Conservation (phyloP, 129 eudicot species). For the Helichrysum umbraculigerum region DNA sequence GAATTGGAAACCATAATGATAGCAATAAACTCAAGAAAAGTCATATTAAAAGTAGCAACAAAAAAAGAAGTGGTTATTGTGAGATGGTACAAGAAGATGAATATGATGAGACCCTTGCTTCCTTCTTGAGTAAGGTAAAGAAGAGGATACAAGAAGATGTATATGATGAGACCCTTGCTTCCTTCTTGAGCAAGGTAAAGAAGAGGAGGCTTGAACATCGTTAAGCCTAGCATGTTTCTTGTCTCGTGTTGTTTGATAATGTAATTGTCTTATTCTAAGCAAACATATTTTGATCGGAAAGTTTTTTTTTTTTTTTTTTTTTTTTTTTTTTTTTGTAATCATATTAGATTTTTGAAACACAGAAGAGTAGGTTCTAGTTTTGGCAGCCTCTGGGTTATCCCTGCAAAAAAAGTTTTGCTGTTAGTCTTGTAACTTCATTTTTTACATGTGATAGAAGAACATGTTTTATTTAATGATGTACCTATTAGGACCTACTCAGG, state of each 20-base stretch:
- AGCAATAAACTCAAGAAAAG: background rate
- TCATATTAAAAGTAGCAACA: background rate
- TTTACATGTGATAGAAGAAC: background rate
- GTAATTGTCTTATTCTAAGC: background rate
- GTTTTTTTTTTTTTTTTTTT: too few relatives aligned
- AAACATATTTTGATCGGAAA: background rate
- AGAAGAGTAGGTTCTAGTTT: background rate
- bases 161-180: background rate
- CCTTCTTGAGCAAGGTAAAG: constrained; percentile 1
- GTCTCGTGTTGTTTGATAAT: background rate
- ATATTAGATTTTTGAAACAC: too few relatives aligned
- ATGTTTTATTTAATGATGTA: background rate
- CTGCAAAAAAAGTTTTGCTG: background rate
- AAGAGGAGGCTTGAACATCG: background rate
- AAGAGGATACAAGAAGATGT: background rate
- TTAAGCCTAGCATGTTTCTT: background rate
- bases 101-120: background rate
- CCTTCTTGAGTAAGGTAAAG: constrained; percentile 1
- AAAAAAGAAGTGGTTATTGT: too few relatives aligned
- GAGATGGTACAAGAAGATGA: background rate
- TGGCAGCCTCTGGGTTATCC: background rate
- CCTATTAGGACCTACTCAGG: too few relatives aligned
- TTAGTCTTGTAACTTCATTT: background rate
- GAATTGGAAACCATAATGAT: background rate
- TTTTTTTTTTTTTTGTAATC: too few relatives aligned